Evolutionary conservation across 106 monocot genomes (phyloP).

Genomic region (Posidonia australis): DNA sequence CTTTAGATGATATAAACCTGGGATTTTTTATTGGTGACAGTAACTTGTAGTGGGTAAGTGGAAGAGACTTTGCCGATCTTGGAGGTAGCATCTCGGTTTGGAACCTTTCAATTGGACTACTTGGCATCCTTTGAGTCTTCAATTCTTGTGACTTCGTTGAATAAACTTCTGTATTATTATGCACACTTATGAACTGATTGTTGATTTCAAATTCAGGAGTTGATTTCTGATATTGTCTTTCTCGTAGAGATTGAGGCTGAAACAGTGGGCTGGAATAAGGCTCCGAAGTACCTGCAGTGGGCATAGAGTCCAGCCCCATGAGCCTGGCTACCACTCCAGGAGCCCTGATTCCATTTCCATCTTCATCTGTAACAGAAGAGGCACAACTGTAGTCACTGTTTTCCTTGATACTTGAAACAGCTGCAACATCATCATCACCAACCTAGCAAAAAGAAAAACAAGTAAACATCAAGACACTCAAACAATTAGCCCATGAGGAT

Average conservation of each 20-base stretch:
- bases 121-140: constrained; percentile 54
- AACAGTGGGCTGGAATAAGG: constrained; percentile 44
- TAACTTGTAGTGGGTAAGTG: constrained; percentile 42
- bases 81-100: constrained; percentile 55
- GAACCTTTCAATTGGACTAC: constrained; percentile 89
- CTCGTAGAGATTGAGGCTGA: constrained; percentile 29
- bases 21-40: constrained; percentile 68
- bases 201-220: constrained; percentile 30
- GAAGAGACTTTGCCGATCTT: constrained; percentile 42
- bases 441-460: constrained; percentile 16
- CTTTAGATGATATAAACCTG: constrained; percentile 30
- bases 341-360: constrained; percentile 42
- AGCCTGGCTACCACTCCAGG: constrained; percentile 88
- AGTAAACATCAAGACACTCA: not conserved
- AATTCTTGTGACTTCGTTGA: constrained; percentile 28
- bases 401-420: constrained; percentile 47
- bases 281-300: constrained; percentile 44
- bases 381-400: constrained; percentile 82
- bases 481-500: not conserved
- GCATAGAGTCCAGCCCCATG: constrained; percentile 88
- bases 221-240: constrained; percentile 22
- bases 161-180: constrained; percentile 17
- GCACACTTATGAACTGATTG: constrained; percentile 18
- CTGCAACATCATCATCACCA: constrained; percentile 51
- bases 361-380: constrained; percentile 87